Conservation (phyloP, 192 early-diverging fungal species). For the Haplosporangium gracile region DNA sequence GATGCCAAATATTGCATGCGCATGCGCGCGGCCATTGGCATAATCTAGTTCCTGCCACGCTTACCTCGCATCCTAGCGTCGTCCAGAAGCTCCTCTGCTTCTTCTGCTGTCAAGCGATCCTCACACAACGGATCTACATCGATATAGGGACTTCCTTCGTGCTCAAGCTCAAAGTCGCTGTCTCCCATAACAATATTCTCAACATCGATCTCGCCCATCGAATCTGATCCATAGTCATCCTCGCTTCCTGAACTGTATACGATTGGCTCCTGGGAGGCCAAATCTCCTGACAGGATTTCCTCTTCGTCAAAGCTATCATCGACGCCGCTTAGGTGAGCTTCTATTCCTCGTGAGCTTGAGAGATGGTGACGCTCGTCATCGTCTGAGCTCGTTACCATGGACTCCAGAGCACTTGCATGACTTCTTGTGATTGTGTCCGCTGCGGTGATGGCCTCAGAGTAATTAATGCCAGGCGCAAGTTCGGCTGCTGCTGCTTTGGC, state of each 20-base stretch:
- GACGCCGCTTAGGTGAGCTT: neutral
- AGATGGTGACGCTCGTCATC: conserved; percentile 1
- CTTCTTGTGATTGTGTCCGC: neutral
- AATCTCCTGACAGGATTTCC: neutral
- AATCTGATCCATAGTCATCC: conserved; percentile 15
- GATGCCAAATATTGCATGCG: neutral
- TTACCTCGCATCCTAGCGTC: conserved; percentile 44
- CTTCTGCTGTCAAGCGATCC: conserved; percentile 35
- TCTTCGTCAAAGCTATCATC: conserved; percentile 4
- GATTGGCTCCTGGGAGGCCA: neutral
- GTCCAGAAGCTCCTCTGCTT: conserved; percentile 25
- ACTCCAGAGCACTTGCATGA: neutral
- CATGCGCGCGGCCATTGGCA: neutral
- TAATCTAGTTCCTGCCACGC: neutral
- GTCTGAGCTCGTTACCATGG: conserved; percentile 2
- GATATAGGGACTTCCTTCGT: conserved; percentile 22
- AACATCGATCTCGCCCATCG: conserved; percentile 38
- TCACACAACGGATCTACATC: conserved; percentile 41
- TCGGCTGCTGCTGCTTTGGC: neutral
- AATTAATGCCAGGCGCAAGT: neutral
- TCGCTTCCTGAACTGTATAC: conserved; percentile 13
- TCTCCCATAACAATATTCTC: conserved; percentile 33
- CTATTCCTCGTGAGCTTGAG: neutral
- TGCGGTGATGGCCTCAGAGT: neutral
- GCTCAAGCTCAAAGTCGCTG: conserved; percentile 29